These are phyloP conservation scores for Neoarthrinium moseri DNA, from an alignment of 2,329 filamentous ascomycete species.

Conservation along the genomic window DNA sequence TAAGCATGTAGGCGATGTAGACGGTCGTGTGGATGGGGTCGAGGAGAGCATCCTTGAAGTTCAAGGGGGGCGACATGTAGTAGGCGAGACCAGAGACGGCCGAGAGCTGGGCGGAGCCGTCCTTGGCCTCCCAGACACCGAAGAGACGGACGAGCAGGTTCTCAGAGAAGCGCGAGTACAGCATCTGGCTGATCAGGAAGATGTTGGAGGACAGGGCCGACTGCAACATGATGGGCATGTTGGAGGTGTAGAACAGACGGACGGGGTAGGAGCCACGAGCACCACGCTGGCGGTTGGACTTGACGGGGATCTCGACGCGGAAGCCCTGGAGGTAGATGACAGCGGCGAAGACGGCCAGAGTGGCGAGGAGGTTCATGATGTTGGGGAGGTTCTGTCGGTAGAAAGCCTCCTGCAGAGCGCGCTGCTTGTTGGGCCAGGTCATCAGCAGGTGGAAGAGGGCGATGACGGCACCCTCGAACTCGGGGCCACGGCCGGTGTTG, in stretches of 20 bases:
- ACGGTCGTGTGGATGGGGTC: constrained; percentile 95
- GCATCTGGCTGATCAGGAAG: constrained; percentile 98
- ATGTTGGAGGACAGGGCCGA: constrained; percentile 98
- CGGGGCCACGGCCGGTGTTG: constrained; percentile 97
- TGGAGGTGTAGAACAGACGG: constrained; percentile 99
- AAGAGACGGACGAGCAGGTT: constrained; percentile 97
- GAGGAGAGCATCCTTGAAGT: constrained; percentile 94
- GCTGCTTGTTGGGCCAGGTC: constrained; percentile 99
- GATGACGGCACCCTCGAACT: constrained; percentile 98
- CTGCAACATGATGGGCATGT: constrained; percentile 99
- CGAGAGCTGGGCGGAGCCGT: constrained; percentile 92
- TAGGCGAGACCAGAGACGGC: constrained; percentile 93
- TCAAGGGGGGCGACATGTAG: constrained; percentile 98
- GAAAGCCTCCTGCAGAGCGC: constrained; percentile 96
- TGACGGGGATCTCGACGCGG: constrained; percentile 99
- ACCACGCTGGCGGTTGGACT: constrained; percentile 97
- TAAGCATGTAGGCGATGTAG: constrained; percentile 97
- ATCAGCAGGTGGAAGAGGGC: constrained; percentile 96
- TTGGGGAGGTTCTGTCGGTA: constrained; percentile 99
- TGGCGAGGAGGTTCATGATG: constrained; percentile 97
- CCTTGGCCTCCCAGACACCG: constrained; percentile 97
- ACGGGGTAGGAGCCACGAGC: constrained; percentile 97
- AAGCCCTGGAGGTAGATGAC: constrained; percentile 99
- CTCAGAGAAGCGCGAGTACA: constrained; percentile 98
- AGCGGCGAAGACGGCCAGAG: constrained; percentile 87